phyloP scores from a whole-genome alignment of 345 rosid species.

The Pistacia atlantica region DNA sequence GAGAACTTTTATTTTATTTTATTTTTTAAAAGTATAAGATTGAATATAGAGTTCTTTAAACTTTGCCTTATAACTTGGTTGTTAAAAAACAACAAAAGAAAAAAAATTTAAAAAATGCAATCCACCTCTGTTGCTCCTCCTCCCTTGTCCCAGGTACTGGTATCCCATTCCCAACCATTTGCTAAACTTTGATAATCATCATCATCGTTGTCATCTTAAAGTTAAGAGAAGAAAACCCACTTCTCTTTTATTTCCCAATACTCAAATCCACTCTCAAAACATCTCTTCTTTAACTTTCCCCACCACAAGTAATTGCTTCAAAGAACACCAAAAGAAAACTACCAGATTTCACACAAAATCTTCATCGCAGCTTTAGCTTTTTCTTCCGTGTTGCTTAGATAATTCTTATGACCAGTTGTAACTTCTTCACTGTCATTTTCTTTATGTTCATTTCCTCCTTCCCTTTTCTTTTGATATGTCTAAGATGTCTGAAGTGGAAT shows the following conservation, averaged over 20 bases:
- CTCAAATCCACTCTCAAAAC: slow-evolving; percentile 27
- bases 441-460: no score
- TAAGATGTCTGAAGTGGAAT: no score
- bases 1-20: no score
- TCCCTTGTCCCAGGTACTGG: slow-evolving; percentile 36
- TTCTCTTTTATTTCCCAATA: slow-evolving; percentile 31
- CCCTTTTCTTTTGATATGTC: no score
- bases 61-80: not conserved
- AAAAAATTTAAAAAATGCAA: slow-evolving; percentile 37
- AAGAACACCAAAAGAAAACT: slow-evolving; percentile 22
- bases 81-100: not conserved
- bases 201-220: not conserved
- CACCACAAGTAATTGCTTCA: slow-evolving; percentile 43
- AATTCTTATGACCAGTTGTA: no score
- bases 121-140: slow-evolving; percentile 31
- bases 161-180: slow-evolving; percentile 42
- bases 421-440: no score
- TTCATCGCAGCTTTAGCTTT: no score
- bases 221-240: slow-evolving; percentile 28
- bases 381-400: no score
- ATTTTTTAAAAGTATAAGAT: not conserved
- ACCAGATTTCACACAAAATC: no score
- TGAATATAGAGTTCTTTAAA: not conserved
- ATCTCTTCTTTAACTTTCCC: slow-evolving; percentile 36
- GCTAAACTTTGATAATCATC: slow-evolving; percentile 15